phyloP scores from a whole-genome alignment of 805 yeast genomes.

The Candida coquimbonensis region DNA sequence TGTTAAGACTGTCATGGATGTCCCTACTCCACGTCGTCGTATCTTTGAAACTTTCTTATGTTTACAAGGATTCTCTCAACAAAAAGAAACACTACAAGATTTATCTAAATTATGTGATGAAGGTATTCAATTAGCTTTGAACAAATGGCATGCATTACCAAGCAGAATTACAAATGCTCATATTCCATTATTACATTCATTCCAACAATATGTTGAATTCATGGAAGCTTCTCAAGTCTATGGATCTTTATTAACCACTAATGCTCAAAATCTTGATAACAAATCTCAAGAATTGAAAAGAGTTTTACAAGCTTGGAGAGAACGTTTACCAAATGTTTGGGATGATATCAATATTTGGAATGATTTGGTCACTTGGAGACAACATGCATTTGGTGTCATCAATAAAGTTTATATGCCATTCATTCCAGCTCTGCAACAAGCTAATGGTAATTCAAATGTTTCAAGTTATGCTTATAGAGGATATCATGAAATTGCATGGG shows the following conservation, averaged over 20 bases:
- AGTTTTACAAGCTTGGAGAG: conserved; percentile 96
- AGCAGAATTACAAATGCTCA: conserved; percentile 71
- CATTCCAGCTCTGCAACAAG: conserved; percentile 75
- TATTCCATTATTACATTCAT: conserved; percentile 80
- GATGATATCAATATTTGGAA: conserved; percentile 98
- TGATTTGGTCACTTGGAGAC: conserved; percentile 96
- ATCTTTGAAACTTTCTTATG: conserved; percentile 91
- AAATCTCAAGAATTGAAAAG: conserved; percentile 93
- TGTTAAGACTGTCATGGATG: conserved; percentile 95
- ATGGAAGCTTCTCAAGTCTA: conserved; percentile 96
- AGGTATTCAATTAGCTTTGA: conserved; percentile 86
- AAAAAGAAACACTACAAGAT: conserved; percentile 77
- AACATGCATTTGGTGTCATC: conserved; percentile 94
- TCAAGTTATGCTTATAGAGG: conserved; percentile 96
- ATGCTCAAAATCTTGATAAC: conserved; percentile 84
- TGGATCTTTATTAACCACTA: conserved; percentile 79
- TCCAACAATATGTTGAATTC: conserved; percentile 96
- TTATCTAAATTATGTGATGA: conserved; percentile 87
- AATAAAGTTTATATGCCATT: conserved; percentile 92
- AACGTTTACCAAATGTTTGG: conserved; percentile 92
- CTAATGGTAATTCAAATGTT: conserved; percentile 58
- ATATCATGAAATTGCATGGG: conserved; percentile 98
- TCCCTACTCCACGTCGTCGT: conserved; percentile 95
- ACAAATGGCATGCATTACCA: conserved; percentile 92
- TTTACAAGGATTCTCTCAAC: conserved; percentile 89